phyloP scores from a whole-genome alignment of 2,329 filamentous ascomycete genomes.

The Alternaria solani region DNA sequence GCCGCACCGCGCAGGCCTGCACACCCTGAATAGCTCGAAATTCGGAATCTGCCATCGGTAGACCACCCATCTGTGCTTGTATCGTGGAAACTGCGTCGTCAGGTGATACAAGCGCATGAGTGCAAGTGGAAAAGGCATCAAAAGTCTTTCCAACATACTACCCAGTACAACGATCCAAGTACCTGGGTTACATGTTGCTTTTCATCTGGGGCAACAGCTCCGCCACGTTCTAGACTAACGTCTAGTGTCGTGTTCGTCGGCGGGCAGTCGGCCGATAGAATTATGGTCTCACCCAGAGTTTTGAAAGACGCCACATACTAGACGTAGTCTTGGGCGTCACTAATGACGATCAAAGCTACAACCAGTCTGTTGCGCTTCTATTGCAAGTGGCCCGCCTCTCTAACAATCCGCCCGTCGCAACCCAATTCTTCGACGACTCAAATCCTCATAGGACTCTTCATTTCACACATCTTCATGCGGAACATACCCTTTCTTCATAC shows the following conservation, averaged over 20 bases:
- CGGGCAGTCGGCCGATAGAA: background rate
- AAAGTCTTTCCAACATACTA: background rate
- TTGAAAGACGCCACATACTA: slow-evolving; percentile 4
- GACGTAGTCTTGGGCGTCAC: background rate
- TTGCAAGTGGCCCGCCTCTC: background rate
- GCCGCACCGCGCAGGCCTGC: background rate
- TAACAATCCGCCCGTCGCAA: background rate
- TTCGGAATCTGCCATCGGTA: background rate
- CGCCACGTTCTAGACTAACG: background rate
- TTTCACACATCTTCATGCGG: background rate
- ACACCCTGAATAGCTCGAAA: background rate
- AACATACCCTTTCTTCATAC: background rate
- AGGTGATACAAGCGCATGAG: background rate
- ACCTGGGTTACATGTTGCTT: background rate
- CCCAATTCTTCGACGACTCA: background rate
- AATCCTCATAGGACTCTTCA: background rate
- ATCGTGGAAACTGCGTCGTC: background rate
- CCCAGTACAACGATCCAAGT: background rate
- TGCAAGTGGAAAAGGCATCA: background rate
- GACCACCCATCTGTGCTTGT: background rate
- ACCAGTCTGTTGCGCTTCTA: background rate
- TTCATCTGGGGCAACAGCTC: background rate
- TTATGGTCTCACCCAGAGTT: background rate
- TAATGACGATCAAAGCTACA: background rate
- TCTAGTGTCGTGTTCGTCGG: background rate